These are phyloP conservation scores for Metahyphopichia silvanorum DNA, from an alignment of 805 yeast genomes.

Conservation along the genomic window DNA sequence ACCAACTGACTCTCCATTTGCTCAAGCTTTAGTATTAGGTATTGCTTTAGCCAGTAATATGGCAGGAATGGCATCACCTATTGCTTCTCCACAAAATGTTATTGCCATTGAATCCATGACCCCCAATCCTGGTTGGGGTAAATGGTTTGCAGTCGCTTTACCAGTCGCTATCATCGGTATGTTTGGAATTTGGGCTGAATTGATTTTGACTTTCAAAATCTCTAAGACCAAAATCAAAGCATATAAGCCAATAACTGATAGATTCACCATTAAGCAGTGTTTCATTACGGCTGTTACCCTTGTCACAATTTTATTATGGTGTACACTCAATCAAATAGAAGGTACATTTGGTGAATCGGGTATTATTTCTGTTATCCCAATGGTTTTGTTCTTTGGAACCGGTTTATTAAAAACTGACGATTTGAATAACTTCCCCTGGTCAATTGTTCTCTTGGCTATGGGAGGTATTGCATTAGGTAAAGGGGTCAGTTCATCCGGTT, in stretches of 20 bases:
- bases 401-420: slow-evolving; percentile 86
- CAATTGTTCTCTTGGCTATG: slow-evolving; percentile 93
- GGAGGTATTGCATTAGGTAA: slow-evolving; percentile 96
- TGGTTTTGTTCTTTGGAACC: slow-evolving; percentile 88
- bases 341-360: slow-evolving; percentile 92
- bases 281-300: slow-evolving; percentile 67
- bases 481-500: slow-evolving; percentile 89
- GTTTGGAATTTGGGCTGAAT: slow-evolving; percentile 44
- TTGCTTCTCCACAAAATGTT: slow-evolving; percentile 54
- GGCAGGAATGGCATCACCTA: slow-evolving; percentile 56
- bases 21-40: slow-evolving; percentile 41
- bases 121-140: slow-evolving; percentile 55
- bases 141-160: slow-evolving; percentile 52
- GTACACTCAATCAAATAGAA: slow-evolving; percentile 73
- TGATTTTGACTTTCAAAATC: slow-evolving; percentile 54
- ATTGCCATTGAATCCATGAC: slow-evolving; percentile 51
- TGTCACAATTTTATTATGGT: slow-evolving; percentile 82
- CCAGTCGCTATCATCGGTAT: slow-evolving; percentile 44
- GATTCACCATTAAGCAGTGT: slow-evolving; percentile 70
- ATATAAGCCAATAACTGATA: slow-evolving; percentile 57
- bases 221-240: slow-evolving; percentile 52
- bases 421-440: slow-evolving; percentile 95
- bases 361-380: slow-evolving; percentile 86
- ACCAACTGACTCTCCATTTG: slow-evolving; percentile 39
- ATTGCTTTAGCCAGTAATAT: slow-evolving; percentile 51